These are phyloP conservation scores for Haberlea rhodopensis DNA, from an alignment of 257 asterid species.

Conservation along the genomic window DNA sequence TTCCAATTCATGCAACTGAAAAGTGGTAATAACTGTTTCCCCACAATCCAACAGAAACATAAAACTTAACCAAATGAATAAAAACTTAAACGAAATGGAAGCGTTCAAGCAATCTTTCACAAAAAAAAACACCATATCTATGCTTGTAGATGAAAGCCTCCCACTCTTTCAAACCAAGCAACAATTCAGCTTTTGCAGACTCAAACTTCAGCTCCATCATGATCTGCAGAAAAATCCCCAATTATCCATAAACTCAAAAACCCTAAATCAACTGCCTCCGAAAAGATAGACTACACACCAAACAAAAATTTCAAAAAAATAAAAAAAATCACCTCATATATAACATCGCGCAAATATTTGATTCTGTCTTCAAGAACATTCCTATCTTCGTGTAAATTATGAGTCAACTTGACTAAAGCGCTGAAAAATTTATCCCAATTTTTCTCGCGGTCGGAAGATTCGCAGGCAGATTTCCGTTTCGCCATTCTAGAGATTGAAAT, in stretches of 20 bases:
- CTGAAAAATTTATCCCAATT: conserved; percentile 54
- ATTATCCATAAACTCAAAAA: conserved; percentile 28
- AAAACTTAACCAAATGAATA: background rate
- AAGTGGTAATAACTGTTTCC: background rate
- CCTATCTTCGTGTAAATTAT: conserved; percentile 48
- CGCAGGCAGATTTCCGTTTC: conserved; percentile 32
- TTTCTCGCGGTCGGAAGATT: conserved; percentile 38
- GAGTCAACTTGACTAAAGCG: conserved; percentile 42
- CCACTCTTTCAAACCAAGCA: conserved; percentile 55
- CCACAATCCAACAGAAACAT: background rate
- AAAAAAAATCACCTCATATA: conserved; percentile 45
- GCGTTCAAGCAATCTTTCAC: background rate
- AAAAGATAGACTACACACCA: conserved; percentile 15
- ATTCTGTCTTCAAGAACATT: conserved; percentile 54
- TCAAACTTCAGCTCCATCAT: conserved; percentile 49
- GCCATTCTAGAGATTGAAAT: conserved; percentile 42
- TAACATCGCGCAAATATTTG: conserved; percentile 33
- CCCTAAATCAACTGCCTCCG: conserved; percentile 28
- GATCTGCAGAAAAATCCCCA: conserved; percentile 43
- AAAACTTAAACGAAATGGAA: no score
- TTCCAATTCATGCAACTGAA: background rate
- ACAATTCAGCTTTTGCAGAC: conserved; percentile 42
- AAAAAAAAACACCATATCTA: conserved; percentile 52
- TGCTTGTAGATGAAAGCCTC: conserved; percentile 52
- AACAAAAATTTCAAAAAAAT: background rate